Percentiles rank a stretch among this genome's conserved stretches.
phyloP scores from a whole-genome alignment of 2,329 filamentous ascomycete genomes.

The Hypomyces perniciosus region DNA sequence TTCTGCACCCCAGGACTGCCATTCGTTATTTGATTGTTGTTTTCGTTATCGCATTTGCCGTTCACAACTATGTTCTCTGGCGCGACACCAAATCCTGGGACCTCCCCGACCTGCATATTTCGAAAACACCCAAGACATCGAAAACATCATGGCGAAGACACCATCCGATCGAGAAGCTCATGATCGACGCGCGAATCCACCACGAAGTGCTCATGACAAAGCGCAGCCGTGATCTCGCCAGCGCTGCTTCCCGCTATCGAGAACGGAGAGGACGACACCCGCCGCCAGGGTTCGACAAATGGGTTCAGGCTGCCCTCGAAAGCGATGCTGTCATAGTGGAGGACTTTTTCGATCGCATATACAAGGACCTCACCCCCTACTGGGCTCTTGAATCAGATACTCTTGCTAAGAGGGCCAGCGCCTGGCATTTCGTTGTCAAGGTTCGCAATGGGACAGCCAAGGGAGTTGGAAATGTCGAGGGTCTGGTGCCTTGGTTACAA shows the following conservation, averaged over 20 bases:
- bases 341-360: slow-evolving; percentile 59
- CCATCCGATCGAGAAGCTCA: slow-evolving; percentile 48
- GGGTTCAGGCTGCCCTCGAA: slow-evolving; percentile 49
- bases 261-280: slow-evolving; percentile 52
- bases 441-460: slow-evolving; percentile 41
- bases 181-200: slow-evolving; percentile 38
- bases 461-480: slow-evolving; percentile 33
- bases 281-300: slow-evolving; percentile 57
- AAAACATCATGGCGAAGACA: slow-evolving; percentile 19
- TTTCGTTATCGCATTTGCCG: slow-evolving; percentile 18
- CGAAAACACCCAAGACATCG: slow-evolving; percentile 11
- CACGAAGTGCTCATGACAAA: slow-evolving; percentile 38
- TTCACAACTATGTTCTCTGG: slow-evolving; percentile 29
- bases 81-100: slow-evolving; percentile 23
- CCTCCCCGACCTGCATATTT: slow-evolving; percentile 1
- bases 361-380: slow-evolving; percentile 56
- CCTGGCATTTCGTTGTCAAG: slow-evolving; percentile 41
- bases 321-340: slow-evolving; percentile 53
- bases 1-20: slow-evolving; percentile 17
- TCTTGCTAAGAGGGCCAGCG: slow-evolving; percentile 33
- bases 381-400: slow-evolving; percentile 47
- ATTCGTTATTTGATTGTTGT: slow-evolving; percentile 24
- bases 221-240: slow-evolving; percentile 42
- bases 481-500: slow-evolving; percentile 39
- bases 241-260: slow-evolving; percentile 51